Conservation (phyloP, 495 filamentous ascomycete species). For the Astrothelium macrocarpum region DNA sequence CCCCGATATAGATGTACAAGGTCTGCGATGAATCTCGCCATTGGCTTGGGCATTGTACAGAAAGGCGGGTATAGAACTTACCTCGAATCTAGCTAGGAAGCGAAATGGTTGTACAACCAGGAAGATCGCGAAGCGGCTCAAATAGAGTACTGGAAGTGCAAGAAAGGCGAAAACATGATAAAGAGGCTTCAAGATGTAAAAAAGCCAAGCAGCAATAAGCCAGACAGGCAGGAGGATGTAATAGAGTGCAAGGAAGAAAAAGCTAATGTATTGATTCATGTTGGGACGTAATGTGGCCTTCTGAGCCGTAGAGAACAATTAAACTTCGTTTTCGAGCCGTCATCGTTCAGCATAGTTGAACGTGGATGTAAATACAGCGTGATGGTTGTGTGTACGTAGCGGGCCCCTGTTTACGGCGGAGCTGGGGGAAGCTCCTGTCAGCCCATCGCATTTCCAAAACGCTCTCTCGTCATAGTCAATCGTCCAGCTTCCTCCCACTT, state of each 20-base stretch:
- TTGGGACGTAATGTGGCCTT: not conserved
- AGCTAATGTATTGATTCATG: conserved; percentile 22
- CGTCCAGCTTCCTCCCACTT: not conserved
- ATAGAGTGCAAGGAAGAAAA: conserved; percentile 25
- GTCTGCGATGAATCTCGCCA: conserved; percentile 37
- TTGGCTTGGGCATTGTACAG: conserved; percentile 11
- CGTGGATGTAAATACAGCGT: not conserved
- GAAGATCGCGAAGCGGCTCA: conserved; percentile 25
- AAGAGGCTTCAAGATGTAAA: conserved; percentile 28
- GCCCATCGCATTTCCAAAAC: conserved; percentile 2
- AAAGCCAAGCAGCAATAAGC: conserved; percentile 28
- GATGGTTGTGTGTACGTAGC: not conserved
- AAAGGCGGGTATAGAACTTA: conserved; percentile 27
- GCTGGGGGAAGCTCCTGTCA: not conserved
- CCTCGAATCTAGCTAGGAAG: conserved; percentile 54
- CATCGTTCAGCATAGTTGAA: not conserved
- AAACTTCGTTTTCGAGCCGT: not conserved
- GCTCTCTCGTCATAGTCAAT: not conserved
- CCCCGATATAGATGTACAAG: conserved; percentile 54
- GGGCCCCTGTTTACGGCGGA: not conserved
- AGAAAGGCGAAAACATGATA: conserved; percentile 30
- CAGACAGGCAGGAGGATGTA: conserved; percentile 34
- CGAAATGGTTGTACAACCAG: conserved; percentile 25
- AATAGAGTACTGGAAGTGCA: conserved; percentile 26
- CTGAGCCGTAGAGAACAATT: not conserved